A percentile compares a stretch with the other conserved stretches of the same genome.
Evolutionary conservation across 2,329 filamentous ascomycete genomes (phyloP).

Genomic region (Beauveria sp.): DNA sequence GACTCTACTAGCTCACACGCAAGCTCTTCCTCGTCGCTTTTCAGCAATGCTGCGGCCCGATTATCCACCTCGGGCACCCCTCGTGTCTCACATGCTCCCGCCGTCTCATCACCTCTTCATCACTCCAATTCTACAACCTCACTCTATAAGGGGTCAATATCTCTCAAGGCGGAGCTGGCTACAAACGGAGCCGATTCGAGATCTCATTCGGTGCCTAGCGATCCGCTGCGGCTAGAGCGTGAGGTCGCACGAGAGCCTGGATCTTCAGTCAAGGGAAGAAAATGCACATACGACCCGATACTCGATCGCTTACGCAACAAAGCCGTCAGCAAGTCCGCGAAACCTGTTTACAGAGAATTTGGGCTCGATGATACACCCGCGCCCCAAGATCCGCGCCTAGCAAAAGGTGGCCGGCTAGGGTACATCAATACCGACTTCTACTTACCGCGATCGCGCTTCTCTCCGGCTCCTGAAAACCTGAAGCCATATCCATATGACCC

Average conservation of each 20-base stretch:
- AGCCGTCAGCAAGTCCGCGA: conserved; percentile 47
- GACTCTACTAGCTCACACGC: conserved; percentile 66
- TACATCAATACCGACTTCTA: conserved; percentile 65
- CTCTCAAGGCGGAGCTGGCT: not conserved
- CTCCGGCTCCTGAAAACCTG: conserved; percentile 68
- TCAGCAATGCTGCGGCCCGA: conserved; percentile 45
- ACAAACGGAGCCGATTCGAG: not conserved
- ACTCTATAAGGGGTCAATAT: not conserved
- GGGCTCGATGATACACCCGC: conserved; percentile 63
- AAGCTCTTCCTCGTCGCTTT: conserved; percentile 64
- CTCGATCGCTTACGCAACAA: conserved; percentile 43
- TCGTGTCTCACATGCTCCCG: not conserved
- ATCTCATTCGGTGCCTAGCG: not conserved
- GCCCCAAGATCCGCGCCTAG: conserved; percentile 75
- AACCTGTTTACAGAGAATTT: conserved; percentile 56
- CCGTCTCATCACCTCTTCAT: conserved; percentile 26
- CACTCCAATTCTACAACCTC: conserved; percentile 17
- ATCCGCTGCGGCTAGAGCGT: not conserved
- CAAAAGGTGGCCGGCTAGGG: conserved; percentile 54
- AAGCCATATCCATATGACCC: conserved; percentile 76
- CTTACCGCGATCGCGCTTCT: conserved; percentile 63
- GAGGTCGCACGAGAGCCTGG: conserved; percentile 48
- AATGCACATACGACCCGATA: conserved; percentile 55
- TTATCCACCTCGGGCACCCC: conserved; percentile 34
- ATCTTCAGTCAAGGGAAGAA: conserved; percentile 47